Percentiles rank a stretch among this genome's conserved stretches.
Conservation (phyloP, 371 early-diverging fungal genomes). For the Conidiobolus incongruus region DNA sequence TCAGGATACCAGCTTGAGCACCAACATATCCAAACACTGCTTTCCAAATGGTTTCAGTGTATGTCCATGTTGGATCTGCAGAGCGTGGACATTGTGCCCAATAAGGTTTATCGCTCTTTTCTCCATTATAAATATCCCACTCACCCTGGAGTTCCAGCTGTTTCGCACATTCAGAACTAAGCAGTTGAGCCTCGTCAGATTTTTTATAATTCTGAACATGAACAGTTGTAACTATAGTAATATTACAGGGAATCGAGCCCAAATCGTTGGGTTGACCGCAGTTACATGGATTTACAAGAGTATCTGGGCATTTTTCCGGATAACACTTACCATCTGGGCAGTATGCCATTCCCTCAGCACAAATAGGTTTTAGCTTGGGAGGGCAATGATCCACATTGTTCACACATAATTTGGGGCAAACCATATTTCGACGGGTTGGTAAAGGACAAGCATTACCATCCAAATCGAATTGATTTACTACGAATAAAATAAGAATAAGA, state of each 20-base stretch:
- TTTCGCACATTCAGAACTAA: too few species aligned
- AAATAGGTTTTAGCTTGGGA: slow-evolving; percentile 13
- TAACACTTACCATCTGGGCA: slow-evolving; percentile 32
- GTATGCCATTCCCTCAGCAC: slow-evolving; percentile 17
- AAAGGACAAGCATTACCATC: slow-evolving; percentile 1
- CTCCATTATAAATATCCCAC: too few species aligned
- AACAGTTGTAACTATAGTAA: too few species aligned
- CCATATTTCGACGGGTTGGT: not conserved
- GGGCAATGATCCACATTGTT: not conserved
- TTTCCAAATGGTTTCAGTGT: slow-evolving; percentile 29
- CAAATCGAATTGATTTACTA: slow-evolving; percentile 2
- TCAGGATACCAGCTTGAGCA: slow-evolving; percentile 11
- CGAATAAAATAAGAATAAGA: too few species aligned
- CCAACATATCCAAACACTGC: slow-evolving; percentile 21
- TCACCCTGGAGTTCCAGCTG: too few species aligned
- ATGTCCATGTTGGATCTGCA: slow-evolving; percentile 19
- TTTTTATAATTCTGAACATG: too few species aligned
- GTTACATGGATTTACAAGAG: too few species aligned
- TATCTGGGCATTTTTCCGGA: too few species aligned
- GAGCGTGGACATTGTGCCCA: slow-evolving; percentile 16
- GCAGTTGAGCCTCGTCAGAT: too few species aligned
- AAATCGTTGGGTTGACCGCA: too few species aligned
- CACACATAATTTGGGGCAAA: slow-evolving; percentile 1
- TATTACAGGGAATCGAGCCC: too few species aligned
- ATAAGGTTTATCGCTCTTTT: too few species aligned